phyloP scores from a whole-genome alignment of 805 yeast species.

The Monosporozyma yasuniensis region DNA sequence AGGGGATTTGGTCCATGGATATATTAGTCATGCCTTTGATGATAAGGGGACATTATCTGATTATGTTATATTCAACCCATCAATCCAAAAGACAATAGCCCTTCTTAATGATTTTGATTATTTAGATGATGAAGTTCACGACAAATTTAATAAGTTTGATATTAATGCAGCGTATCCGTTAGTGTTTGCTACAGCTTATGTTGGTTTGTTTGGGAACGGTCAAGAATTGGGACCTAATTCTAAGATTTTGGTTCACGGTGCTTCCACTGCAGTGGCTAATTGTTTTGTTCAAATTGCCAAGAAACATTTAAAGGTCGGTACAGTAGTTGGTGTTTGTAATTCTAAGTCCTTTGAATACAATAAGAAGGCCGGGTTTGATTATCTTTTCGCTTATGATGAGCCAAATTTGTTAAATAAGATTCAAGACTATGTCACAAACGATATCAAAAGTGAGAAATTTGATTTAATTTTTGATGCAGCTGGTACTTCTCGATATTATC shows the following conservation, averaged over 20 bases:
- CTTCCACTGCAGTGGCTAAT: constrained; percentile 61
- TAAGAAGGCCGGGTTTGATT: constrained; percentile 46
- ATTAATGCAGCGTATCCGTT: constrained; percentile 48
- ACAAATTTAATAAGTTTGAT: constrained; percentile 13
- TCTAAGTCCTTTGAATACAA: constrained; percentile 38
- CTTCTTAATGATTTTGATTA: constrained; percentile 18
- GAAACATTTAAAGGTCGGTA: constrained; percentile 35
- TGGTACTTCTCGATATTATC: constrained; percentile 47
- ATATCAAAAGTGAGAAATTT: constrained; percentile 37
- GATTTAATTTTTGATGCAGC: constrained; percentile 58
- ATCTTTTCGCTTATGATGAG: constrained; percentile 49
- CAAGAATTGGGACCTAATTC: constrained; percentile 32
- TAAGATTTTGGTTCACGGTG: constrained; percentile 60
- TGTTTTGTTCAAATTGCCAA: constrained; percentile 49
- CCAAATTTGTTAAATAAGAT: constrained; percentile 34
- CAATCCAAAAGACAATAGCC: constrained; percentile 24
- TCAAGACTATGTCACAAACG: constrained; percentile 22
- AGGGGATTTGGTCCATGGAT: constrained; percentile 24
- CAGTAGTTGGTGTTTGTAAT: constrained; percentile 52
- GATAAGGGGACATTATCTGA: constrained; percentile 38
- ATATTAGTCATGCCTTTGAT: constrained; percentile 15
- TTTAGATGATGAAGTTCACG: constrained; percentile 1
- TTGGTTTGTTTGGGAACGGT: constrained; percentile 27
- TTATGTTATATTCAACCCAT: constrained; percentile 36
- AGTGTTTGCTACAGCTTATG: constrained; percentile 54